These are phyloP conservation scores for Yamadazyma sp. DNA, from an alignment of 805 yeast genomes.

Conservation along the genomic window DNA sequence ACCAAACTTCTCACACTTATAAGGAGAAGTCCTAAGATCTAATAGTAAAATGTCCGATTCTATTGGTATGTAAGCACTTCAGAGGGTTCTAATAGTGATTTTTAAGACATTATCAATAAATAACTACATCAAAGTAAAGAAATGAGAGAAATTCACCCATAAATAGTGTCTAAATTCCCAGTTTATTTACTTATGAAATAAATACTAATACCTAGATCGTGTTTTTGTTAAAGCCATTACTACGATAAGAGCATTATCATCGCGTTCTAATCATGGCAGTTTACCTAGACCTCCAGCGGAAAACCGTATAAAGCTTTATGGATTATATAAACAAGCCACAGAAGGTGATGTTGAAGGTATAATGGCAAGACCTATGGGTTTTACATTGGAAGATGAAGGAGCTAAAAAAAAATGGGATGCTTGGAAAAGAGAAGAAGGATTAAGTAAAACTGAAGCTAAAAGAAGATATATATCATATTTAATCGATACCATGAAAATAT, in stretches of 20 bases:
- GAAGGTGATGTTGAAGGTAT: slow-evolving; percentile 77
- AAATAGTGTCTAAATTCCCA: no score
- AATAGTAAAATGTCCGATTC: slow-evolving; percentile 14
- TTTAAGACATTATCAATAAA: no score
- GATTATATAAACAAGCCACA: slow-evolving; percentile 84
- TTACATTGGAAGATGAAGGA: slow-evolving; percentile 58
- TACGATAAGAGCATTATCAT: slow-evolving; percentile 69
- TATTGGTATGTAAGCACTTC: slow-evolving; percentile 13
- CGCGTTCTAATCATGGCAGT: slow-evolving; percentile 57
- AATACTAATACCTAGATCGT: slow-evolving; percentile 44
- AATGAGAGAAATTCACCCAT: no score
- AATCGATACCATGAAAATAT: slow-evolving; percentile 68
- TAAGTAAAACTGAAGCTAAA: slow-evolving; percentile 69
- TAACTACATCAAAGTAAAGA: no score
- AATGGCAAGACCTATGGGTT: slow-evolving; percentile 64
- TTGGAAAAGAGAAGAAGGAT: slow-evolving; percentile 74
- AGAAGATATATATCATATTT: slow-evolving; percentile 63
- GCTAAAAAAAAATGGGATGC: slow-evolving; percentile 80
- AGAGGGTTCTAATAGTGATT: no score
- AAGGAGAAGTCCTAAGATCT: no score
- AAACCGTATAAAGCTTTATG: slow-evolving; percentile 65
- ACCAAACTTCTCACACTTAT: no score
- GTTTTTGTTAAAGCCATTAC: slow-evolving; percentile 81
- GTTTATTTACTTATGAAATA: no score
- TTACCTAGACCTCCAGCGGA: slow-evolving; percentile 78